These are phyloP conservation scores for Actinomortierella wolfii DNA, from an alignment of 371 early-diverging fungal genomes.

Conservation along the genomic window DNA sequence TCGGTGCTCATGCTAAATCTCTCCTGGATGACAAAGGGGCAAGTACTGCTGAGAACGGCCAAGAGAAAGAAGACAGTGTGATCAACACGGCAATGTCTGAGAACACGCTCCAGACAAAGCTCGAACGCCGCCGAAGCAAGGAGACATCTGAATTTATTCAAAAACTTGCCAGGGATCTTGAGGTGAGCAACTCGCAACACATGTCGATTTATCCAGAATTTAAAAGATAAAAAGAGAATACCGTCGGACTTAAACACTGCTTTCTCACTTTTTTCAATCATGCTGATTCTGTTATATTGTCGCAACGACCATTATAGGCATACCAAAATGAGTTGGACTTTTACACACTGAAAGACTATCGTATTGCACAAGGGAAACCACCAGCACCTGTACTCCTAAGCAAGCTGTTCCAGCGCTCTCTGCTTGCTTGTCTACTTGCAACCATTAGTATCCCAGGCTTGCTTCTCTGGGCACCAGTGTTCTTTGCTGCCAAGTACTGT, in stretches of 20 bases:
- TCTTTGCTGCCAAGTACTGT: conserved; percentile 36
- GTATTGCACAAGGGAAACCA: conserved; percentile 37
- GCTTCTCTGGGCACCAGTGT: conserved; percentile 38
- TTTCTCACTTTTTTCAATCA: not conserved
- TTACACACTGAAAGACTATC: conserved; percentile 40
- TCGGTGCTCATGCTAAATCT: conserved; percentile 24
- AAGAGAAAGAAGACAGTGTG: too few relatives aligned
- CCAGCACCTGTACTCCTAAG: conserved; percentile 15
- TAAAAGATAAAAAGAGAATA: too few relatives aligned
- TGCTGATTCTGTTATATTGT: too few relatives aligned
- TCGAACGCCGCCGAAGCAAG: not conserved
- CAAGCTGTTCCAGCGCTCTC: conserved; percentile 24
- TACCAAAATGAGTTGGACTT: conserved; percentile 45
- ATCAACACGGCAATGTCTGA: too few relatives aligned
- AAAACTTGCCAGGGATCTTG: conserved; percentile 26
- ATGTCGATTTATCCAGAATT: too few relatives aligned
- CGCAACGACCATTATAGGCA: too few relatives aligned
- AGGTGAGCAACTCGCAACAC: too few relatives aligned
- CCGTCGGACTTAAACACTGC: too few relatives aligned
- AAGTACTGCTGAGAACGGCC: too few relatives aligned
- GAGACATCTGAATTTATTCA: conserved; percentile 17
- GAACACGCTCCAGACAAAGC: too few relatives aligned
- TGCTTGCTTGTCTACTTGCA: conserved; percentile 30
- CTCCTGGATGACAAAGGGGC: not conserved
- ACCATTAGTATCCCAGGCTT: conserved; percentile 40